Base-by-base conservation (phyloP, 1,284 basidiomycete species). In the Anthracocystis walkeri region DNA sequence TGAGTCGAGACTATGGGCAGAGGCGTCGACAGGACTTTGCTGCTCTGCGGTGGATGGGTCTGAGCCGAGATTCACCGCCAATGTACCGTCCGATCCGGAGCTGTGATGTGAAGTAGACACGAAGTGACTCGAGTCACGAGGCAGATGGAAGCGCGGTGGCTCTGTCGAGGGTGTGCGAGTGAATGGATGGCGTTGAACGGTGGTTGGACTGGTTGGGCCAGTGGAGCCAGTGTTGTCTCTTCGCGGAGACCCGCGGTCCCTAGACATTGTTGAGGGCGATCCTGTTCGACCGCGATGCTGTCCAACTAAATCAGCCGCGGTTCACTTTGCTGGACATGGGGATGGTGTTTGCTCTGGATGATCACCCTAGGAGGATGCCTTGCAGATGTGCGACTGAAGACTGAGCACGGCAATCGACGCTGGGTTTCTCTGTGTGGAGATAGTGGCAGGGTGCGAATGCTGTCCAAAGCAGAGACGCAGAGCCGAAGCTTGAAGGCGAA, bases 81-180 rank as follows among this genome's bases (percentile, higher is more conserved):
- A 42, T 12, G 65, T 61, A 5, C 49, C 70, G 40, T 65, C 63
- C 40, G 23, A 16, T 12, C 29, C 20, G 0, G 62, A 49, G 31
- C 29, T 21, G 2, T 62, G 33, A 46, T 65, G 58, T 10, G 48
- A 25, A 6, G 31, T 40, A 29, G 45, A 21, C 8, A 48, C 12
- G 8, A 29, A 33, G 29, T 33, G 31, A 12, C 25, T 52, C 21
- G 59, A 27, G 14, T 65, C 54, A 40, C 55, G 68, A 14, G 62
- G 21, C 21, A 65, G 48, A 40, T 71, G 65, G 51, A 73, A 62
- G 58, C 70, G 70, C 18, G 70, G 70, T 21, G 70, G 65, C 49
- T 73, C 70, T 14, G 57, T 73, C 14, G 65, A 73, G 2, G 70
- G 61, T 5, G 70, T 73, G 3, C 70, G 60, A 6, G 70, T 65